Conservation (phyloP, 805 yeast species). For the Blastobotrys americana region DNA sequence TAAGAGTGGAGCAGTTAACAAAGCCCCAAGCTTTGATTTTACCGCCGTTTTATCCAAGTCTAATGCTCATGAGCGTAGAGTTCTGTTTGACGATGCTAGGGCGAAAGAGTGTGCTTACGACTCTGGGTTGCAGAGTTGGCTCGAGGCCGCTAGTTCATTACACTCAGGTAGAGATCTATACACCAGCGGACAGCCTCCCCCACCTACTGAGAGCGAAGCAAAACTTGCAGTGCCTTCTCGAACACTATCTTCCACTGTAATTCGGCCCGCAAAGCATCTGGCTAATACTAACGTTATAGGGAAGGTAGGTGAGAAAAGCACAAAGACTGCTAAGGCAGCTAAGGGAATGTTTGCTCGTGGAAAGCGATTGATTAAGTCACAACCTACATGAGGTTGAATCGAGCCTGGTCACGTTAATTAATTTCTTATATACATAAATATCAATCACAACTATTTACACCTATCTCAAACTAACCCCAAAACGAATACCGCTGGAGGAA, state of each 20-base stretch:
- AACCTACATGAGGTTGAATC: conserved; percentile 5
- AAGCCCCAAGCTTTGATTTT: conserved; percentile 30
- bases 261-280: conserved; percentile 20
- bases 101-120: conserved; percentile 28
- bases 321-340: conserved; percentile 21
- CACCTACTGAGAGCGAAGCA: conserved; percentile 15
- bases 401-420: too few species aligned
- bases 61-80: conserved; percentile 23
- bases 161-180: conserved; percentile 16
- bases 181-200: conserved; percentile 27
- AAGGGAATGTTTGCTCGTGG: conserved; percentile 31
- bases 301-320: conserved; percentile 30
- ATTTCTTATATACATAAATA: too few species aligned
- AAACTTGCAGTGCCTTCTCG: conserved; percentile 13
- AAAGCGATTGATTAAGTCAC: conserved; percentile 20
- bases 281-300: conserved; percentile 14
- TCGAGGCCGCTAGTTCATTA: conserved; percentile 13
- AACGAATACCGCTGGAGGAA: neutral
- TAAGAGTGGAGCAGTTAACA: conserved; percentile 18
- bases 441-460: neutral
- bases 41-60: conserved; percentile 25
- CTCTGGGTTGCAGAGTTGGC: conserved; percentile 31
- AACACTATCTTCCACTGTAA: conserved; percentile 20
- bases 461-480: conserved; percentile 4
- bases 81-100: conserved; percentile 25